Conservation (phyloP, 2,329 filamentous ascomycete species). For the Nannizziopsis arthrosporioides region DNA sequence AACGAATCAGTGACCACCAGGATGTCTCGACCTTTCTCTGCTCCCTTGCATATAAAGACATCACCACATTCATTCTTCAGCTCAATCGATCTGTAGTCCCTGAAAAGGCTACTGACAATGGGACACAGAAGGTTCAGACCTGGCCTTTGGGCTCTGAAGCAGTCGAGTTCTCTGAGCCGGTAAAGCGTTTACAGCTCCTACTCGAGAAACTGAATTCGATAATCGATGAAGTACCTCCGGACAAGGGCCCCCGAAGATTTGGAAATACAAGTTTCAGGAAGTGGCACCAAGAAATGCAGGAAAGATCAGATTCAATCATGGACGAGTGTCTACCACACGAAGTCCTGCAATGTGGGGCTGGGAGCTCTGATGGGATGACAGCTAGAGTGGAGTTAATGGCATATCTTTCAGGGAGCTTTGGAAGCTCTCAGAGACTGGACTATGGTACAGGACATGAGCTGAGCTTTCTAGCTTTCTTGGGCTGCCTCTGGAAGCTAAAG, state of each 20-base stretch:
- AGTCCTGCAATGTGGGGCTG: conserved; percentile 30
- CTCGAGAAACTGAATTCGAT: conserved; percentile 53
- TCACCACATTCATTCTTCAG: conserved; percentile 77
- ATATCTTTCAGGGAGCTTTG: conserved; percentile 78
- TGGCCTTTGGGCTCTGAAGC: conserved; percentile 38
- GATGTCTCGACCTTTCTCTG: conserved; percentile 73
- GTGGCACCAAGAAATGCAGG: conserved; percentile 63
- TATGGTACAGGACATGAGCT: conserved; percentile 95
- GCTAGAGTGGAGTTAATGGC: conserved; percentile 57
- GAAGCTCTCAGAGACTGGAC: conserved; percentile 77
- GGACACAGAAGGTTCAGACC: conserved; percentile 31
- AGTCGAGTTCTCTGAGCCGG: conserved; percentile 42
- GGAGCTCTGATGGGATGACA: conserved; percentile 28
- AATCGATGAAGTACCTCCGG: conserved; percentile 68
- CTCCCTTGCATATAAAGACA: conserved; percentile 73
- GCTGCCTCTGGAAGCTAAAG: conserved; percentile 79
- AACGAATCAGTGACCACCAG: conserved; percentile 71
- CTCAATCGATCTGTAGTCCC: conserved; percentile 82
- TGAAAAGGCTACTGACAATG: conserved; percentile 36
- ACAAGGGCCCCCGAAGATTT: conserved; percentile 75
- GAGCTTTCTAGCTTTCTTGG: conserved; percentile 86
- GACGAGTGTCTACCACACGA: conserved; percentile 43
- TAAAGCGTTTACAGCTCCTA: conserved; percentile 55
- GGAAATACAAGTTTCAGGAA: conserved; percentile 82
- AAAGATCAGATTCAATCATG: conserved; percentile 47